Percentiles rank a stretch among this genome's conserved stretches.
Conservation (phyloP, 108 stramenopile species). For the Discostella stelligeroides region DNA sequence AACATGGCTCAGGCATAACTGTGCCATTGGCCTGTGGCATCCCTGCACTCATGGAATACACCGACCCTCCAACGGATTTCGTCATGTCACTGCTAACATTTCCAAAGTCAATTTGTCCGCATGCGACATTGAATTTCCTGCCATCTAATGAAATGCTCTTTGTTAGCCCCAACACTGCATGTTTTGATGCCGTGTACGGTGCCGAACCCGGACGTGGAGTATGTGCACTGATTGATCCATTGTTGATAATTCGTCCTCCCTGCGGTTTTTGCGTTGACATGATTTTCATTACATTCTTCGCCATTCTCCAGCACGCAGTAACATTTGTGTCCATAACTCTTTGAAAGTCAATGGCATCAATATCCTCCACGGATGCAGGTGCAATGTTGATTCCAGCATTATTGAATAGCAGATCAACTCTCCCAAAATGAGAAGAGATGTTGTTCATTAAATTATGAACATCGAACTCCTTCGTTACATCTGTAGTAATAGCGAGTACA, state of each 20-base stretch:
- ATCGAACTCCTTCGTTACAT: slow-evolving; percentile 61
- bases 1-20: slow-evolving; percentile 52
- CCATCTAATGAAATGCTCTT: slow-evolving; percentile 76
- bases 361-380: slow-evolving; percentile 53
- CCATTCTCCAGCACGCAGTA: slow-evolving; percentile 70
- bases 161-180: slow-evolving; percentile 73
- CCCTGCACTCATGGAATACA: slow-evolving; percentile 46
- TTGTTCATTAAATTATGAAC: slow-evolving; percentile 54
- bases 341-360: slow-evolving; percentile 51
- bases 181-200: slow-evolving; percentile 80
- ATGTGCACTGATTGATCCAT: slow-evolving; percentile 69
- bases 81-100: slow-evolving; percentile 68
- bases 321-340: slow-evolving; percentile 72
- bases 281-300: slow-evolving; percentile 64
- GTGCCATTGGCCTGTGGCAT: slow-evolving; percentile 72
- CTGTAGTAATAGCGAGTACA: slow-evolving; percentile 41
- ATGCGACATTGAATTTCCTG: slow-evolving; percentile 56
- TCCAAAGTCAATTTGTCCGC: slow-evolving; percentile 77
- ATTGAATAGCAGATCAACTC: slow-evolving; percentile 74
- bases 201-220: slow-evolving; percentile 73
- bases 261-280: slow-evolving; percentile 53
- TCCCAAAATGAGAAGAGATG: slow-evolving; percentile 26
- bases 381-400: slow-evolving; percentile 75
- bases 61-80: slow-evolving; percentile 20
- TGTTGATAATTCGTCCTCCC: slow-evolving; percentile 80